Conservation (phyloP, 208 protist genomes). For the Acanthamoeba lugdunensis region DNA sequence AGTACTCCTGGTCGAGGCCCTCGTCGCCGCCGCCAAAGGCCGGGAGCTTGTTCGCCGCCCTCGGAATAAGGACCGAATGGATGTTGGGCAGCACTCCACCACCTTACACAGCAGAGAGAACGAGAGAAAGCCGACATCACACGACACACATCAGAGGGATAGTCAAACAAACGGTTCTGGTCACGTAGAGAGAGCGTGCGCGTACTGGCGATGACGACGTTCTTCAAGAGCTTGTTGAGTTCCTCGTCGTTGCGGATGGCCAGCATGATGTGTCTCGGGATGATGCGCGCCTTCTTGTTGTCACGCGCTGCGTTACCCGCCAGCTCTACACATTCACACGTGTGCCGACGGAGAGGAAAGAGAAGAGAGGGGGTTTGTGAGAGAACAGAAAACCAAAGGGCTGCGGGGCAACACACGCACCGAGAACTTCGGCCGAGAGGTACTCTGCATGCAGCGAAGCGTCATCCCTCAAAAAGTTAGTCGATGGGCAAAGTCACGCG, state of each 20-base stretch:
- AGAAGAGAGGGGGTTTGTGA: too few species aligned
- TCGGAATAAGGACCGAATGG: slow-evolving; percentile 89
- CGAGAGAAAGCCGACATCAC: too few species aligned
- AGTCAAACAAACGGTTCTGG: too few species aligned
- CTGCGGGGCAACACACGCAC: background rate
- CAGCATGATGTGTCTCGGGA: slow-evolving; percentile 93
- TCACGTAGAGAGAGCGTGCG: too few species aligned
- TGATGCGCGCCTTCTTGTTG: slow-evolving; percentile 92
- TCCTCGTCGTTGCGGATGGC: slow-evolving; percentile 95
- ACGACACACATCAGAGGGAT: too few species aligned
- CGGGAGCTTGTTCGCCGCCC: slow-evolving; percentile 82
- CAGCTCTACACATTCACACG: slow-evolving; percentile 88
- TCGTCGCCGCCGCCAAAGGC: background rate
- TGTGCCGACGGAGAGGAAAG: too few species aligned
- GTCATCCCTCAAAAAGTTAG: too few species aligned
- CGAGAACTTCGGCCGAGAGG: slow-evolving; percentile 34
- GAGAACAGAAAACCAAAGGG: too few species aligned
- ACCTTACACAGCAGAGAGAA: background rate
- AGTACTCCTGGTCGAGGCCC: background rate
- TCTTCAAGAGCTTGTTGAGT: slow-evolving; percentile 91
- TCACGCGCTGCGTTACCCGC: slow-evolving; percentile 92
- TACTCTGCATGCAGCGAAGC: background rate
- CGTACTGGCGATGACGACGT: slow-evolving; percentile 96
- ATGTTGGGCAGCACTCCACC: slow-evolving; percentile 95
- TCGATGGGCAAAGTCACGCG: background rate